Percentiles rank a stretch among this genome's conserved stretches.
These are phyloP conservation scores for Neurospora pannonica DNA, from an alignment of 495 filamentous ascomycete species.

Conservation along the genomic window DNA sequence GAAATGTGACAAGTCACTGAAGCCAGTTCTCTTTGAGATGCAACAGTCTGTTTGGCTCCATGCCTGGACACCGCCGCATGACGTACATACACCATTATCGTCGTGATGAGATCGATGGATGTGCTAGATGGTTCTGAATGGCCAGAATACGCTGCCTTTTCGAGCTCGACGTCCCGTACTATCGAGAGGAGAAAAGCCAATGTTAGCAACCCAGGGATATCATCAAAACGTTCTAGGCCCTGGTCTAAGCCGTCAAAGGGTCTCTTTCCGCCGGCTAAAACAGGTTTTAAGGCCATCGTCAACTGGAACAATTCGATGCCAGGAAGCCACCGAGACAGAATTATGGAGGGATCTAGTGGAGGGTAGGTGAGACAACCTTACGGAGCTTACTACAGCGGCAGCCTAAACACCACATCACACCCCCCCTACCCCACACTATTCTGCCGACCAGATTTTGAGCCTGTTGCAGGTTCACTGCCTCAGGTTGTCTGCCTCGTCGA, in stretches of 20 bases:
- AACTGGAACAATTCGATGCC: not conserved
- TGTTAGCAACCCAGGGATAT: not conserved
- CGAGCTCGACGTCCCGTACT: too few relatives aligned
- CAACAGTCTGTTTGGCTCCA: not conserved
- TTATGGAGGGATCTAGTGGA: not conserved
- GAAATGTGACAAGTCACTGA: not conserved
- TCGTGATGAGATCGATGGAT: not conserved
- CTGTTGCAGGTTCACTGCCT: not conserved
- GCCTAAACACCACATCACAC: not conserved
- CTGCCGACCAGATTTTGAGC: not conserved
- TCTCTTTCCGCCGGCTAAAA: not conserved
- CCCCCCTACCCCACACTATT: not conserved
- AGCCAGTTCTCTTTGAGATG: not conserved
- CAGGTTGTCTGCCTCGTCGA: not conserved
- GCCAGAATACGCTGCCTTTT: not conserved
- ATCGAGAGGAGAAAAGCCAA: too few relatives aligned
- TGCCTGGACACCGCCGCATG: not conserved
- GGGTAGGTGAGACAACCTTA: not conserved
- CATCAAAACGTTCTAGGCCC: not conserved
- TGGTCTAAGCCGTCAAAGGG: not conserved
- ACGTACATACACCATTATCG: not conserved
- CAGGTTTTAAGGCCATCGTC: not conserved
- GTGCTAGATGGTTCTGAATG: not conserved
- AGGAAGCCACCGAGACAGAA: not conserved
- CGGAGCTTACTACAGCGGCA: not conserved